These are phyloP conservation scores for Urtica urens DNA, from an alignment of 306 rosid species.

Conservation along the genomic window DNA sequence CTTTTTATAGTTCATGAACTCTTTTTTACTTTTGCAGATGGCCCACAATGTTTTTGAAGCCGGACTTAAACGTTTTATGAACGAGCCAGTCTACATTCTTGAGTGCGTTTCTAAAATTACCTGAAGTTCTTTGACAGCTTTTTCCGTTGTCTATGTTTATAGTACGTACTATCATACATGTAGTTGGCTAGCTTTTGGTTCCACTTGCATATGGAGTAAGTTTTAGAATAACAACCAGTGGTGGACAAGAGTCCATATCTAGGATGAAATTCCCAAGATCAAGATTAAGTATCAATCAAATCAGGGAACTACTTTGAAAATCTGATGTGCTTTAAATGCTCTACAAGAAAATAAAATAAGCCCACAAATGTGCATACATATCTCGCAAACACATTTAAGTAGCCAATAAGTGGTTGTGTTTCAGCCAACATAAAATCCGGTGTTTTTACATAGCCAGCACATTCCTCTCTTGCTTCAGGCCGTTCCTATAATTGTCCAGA, in stretches of 20 bases:
- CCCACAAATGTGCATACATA: too few species aligned
- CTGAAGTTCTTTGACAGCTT: not conserved
- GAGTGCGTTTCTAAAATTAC: slow-evolving; percentile 42
- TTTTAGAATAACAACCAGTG: not conserved
- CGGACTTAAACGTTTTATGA: slow-evolving; percentile 83
- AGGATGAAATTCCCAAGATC: not conserved
- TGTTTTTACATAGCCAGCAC: too few species aligned
- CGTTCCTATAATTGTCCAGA: not conserved
- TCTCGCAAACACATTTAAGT: too few species aligned
- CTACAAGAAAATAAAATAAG: not conserved
- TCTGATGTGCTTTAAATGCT: not conserved
- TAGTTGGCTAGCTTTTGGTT: not conserved
- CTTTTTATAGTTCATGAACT: not conserved
- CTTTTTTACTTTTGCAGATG: slow-evolving; percentile 49
- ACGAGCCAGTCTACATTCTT: slow-evolving; percentile 85
- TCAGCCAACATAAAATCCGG: too few species aligned
- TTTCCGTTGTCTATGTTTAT: too few species aligned
- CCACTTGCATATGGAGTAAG: not conserved
- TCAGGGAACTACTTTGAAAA: not conserved
- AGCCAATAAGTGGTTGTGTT: too few species aligned
- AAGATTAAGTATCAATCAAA: not conserved
- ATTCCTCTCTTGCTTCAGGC: not conserved
- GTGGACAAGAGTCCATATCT: not conserved
- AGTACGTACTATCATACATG: not conserved
- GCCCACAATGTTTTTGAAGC: slow-evolving; percentile 94